phyloP scores from a whole-genome alignment of 176 grass and related monocot species.

The Carex pumila region DNA sequence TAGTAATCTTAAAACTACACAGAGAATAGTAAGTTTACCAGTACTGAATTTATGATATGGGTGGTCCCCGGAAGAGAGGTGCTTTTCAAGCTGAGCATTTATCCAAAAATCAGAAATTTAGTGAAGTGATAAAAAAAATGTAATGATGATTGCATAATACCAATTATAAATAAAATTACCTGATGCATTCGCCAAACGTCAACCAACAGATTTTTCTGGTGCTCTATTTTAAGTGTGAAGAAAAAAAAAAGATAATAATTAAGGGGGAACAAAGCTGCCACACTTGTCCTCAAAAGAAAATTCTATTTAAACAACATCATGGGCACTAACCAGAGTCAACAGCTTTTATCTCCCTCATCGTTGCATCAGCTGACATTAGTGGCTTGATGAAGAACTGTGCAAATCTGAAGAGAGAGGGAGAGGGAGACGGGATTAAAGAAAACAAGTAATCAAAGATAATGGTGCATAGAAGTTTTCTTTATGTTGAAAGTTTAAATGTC shows the following conservation, averaged over 20 bases:
- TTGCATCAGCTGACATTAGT: constrained; percentile 90
- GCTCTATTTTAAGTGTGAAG: constrained; percentile 34
- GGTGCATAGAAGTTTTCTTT: neutral
- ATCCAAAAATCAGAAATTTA: constrained; percentile 22
- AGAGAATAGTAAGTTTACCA: constrained; percentile 37
- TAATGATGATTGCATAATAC: neutral
- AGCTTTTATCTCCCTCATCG: constrained; percentile 92
- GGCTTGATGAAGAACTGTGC: constrained; percentile 95
- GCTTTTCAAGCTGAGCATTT: constrained; percentile 76
- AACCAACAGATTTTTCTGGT: constrained; percentile 90
- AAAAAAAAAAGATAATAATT: neutral
- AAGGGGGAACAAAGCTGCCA: neutral
- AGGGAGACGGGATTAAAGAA: constrained; percentile 24
- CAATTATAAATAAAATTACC: constrained; percentile 40
- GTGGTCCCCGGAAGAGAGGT: constrained; percentile 75
- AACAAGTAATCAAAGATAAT: neutral
- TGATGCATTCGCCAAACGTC: constrained; percentile 80
- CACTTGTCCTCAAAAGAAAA: constrained; percentile 9
- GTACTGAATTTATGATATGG: constrained; percentile 98
- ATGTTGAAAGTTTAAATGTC: too few relatives aligned
- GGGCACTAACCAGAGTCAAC: constrained; percentile 75
- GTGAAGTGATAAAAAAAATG: neutral
- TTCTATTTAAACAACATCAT: neutral
- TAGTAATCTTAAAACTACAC: neutral
- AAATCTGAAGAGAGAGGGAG: constrained; percentile 55